A percentile compares a stretch with the other conserved stretches of the same genome.
phyloP scores from a whole-genome alignment of 2,329 filamentous ascomycete genomes.

The Colletotrichum liaoningense region DNA sequence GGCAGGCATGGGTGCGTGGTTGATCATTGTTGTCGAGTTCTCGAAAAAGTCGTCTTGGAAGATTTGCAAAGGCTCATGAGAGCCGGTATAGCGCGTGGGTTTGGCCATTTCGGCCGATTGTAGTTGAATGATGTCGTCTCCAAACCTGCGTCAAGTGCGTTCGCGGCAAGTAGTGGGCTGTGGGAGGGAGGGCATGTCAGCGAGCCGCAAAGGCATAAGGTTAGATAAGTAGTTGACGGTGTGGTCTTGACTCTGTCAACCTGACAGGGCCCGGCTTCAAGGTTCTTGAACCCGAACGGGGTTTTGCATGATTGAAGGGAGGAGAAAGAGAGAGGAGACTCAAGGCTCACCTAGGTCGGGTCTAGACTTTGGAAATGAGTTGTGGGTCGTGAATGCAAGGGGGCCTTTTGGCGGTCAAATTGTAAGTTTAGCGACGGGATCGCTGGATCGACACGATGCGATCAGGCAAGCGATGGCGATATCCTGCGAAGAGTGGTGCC shows the following conservation, averaged over 20 bases:
- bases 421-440: constrained; percentile 23
- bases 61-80: constrained; percentile 61
- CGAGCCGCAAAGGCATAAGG: constrained; percentile 28
- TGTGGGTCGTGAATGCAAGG: constrained; percentile 38
- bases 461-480: neutral
- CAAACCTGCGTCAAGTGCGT: constrained; percentile 4
- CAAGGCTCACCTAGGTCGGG: constrained; percentile 36
- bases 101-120: constrained; percentile 63
- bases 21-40: constrained; percentile 60
- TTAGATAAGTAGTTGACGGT: constrained; percentile 34
- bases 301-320: constrained; percentile 36
- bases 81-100: constrained; percentile 58
- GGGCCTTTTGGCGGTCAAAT: constrained; percentile 35
- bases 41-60: constrained; percentile 64
- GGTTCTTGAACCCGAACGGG: constrained; percentile 19
- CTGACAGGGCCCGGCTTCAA: constrained; percentile 25
- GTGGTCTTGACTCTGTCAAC: constrained; percentile 13
- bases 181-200: constrained; percentile 28
- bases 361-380: constrained; percentile 37
- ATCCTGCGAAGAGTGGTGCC: neutral
- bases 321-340: constrained; percentile 34
- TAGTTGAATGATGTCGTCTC: constrained; percentile 23
- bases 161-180: constrained; percentile 30
- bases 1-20: constrained; percentile 67
- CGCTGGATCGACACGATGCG: constrained; percentile 10